Conservation (phyloP, 805 yeast genomes). For the Candida montana region DNA sequence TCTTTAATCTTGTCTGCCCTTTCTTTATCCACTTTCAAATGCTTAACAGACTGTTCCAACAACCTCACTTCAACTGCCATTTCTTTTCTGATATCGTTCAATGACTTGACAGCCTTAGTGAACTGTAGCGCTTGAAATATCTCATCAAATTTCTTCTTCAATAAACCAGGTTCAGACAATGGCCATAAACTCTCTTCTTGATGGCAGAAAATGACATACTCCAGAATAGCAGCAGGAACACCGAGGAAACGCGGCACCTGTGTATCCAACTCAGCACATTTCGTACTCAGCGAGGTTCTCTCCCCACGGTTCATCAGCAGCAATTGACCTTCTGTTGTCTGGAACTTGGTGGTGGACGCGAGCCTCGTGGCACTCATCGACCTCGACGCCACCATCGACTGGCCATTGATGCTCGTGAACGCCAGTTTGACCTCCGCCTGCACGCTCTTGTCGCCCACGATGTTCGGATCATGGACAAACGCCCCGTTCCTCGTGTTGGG, state of each 20-base stretch:
- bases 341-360: slow-evolving; percentile 63
- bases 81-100: slow-evolving; percentile 73
- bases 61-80: slow-evolving; percentile 70
- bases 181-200: slow-evolving; percentile 99
- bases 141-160: slow-evolving; percentile 93
- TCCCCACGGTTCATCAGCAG: slow-evolving; percentile 61
- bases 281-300: slow-evolving; percentile 69
- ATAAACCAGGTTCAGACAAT: slow-evolving; percentile 77
- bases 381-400: slow-evolving; percentile 80
- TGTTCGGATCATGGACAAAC: slow-evolving; percentile 86
- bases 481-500: slow-evolving; percentile 97
- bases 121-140: slow-evolving; percentile 93
- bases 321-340: slow-evolving; percentile 87
- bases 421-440: slow-evolving; percentile 89
- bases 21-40: slow-evolving; percentile 65
- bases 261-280: slow-evolving; percentile 77
- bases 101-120: slow-evolving; percentile 79
- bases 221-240: slow-evolving; percentile 80
- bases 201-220: slow-evolving; percentile 93
- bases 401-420: slow-evolving; percentile 65
- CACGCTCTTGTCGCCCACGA: slow-evolving; percentile 69
- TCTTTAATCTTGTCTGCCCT: slow-evolving; percentile 57
- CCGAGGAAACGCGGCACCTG: slow-evolving; percentile 83
- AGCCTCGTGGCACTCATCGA: slow-evolving; percentile 69
- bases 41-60: slow-evolving; percentile 72